A percentile compares a stretch with the other conserved stretches of the same genome.
These are phyloP conservation scores for Gentiana straminea DNA, from an alignment of 257 asterid genomes.

Conservation along the genomic window DNA sequence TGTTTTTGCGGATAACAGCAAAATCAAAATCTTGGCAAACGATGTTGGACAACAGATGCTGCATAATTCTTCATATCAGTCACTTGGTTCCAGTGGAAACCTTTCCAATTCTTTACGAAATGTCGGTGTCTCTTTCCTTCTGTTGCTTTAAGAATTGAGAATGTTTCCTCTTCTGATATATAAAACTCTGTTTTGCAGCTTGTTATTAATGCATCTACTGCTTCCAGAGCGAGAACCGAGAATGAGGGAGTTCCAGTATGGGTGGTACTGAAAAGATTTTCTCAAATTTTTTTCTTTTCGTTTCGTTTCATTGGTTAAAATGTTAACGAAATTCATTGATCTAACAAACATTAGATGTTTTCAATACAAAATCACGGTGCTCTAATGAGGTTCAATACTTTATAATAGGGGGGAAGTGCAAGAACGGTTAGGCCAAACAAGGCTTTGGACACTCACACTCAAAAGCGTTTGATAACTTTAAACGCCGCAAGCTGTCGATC, in stretches of 20 bases:
- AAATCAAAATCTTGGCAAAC: slow-evolving; percentile 58
- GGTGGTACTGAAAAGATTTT: not conserved
- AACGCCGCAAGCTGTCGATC: slow-evolving; percentile 46
- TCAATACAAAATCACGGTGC: not conserved
- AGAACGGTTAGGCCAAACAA: slow-evolving; percentile 14
- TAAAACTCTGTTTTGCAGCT: slow-evolving; percentile 25
- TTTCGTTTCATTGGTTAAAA: not conserved
- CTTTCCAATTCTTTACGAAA: slow-evolving; percentile 20
- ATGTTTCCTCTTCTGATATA: slow-evolving; percentile 7
- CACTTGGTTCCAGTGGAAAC: slow-evolving; percentile 19
- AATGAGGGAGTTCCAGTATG: not conserved
- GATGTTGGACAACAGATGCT: slow-evolving; percentile 37
- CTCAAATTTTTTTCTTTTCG: not conserved
- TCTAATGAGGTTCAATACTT: slow-evolving; percentile 1
- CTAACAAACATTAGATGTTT: not conserved
- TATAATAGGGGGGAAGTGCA: slow-evolving; percentile 22
- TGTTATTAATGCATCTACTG: not conserved
- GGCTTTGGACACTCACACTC: slow-evolving; percentile 28
- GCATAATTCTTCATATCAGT: slow-evolving; percentile 15
- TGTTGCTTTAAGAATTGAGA: not conserved
- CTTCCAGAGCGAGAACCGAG: not conserved
- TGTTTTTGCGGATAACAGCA: slow-evolving; percentile 34
- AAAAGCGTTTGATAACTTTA: slow-evolving; percentile 30
- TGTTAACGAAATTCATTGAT: not conserved
- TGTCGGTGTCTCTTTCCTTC: slow-evolving; percentile 22